Base-by-base conservation (phyloP, 2,329 filamentous ascomycete genomes). In the Elsinoe arachidis region DNA sequence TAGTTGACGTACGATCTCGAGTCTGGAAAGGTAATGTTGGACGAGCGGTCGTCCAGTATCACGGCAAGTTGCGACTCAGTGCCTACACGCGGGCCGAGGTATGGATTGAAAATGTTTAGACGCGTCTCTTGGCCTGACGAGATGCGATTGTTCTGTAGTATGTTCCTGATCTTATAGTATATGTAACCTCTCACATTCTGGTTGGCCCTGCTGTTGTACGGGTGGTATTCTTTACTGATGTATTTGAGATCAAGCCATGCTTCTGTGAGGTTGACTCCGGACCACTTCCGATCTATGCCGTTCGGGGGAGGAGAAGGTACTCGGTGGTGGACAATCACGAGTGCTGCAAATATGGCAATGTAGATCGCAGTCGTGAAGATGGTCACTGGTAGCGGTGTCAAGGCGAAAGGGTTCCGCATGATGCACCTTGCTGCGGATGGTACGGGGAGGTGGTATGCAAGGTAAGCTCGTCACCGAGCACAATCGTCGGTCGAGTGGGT, bases 151-250 rank as follows among this genome's bases (percentile, higher is more conserved):
- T 76, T 74, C 33, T 80, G 74, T 61, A 92, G 70, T 59, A 96
- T 93, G 37, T 80, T 75, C 60, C 84, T 75, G 59, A 95, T 81
- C 59, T 90, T 82, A 15, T 74, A 66, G 60, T 96, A 75, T 34
- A 97, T 75, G 78, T 86, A 96, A 34, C 81, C 75, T 60, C 88
- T 84, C 34, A 96, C 84, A 21, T 83, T 76, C 64, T 96, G 91
- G 69, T 96, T 97, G 60, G 82, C 78, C 59, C 79, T 85, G 63
- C 87, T 91, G 73, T 96, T 96, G 75, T 89, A 96, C 0, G 93
- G 92, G 69, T 96, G 93, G 68, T 87, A 93, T 1, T 79, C 78
- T 61, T 78, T 78, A 34, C 87, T 92, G 51, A 99, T 78, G 57
- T 78, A 75, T 60, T 90, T 83, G 33, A 99, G 77, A 68, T 97